Conservation (phyloP, 2,329 filamentous ascomycete species). For the Fusarium dlaminii region DNA sequence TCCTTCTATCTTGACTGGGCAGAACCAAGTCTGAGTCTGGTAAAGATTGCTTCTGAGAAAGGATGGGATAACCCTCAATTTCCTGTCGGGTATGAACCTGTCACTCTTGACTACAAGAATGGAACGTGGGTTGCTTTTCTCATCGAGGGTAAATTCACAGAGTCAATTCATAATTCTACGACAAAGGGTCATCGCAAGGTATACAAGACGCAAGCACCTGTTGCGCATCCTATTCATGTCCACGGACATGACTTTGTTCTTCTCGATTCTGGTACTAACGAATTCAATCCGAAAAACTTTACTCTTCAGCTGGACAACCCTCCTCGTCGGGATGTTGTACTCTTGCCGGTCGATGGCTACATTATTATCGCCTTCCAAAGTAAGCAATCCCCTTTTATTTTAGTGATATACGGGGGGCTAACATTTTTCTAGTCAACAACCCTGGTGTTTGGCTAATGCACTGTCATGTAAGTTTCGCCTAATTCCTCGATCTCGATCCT, state of each 20-base stretch:
- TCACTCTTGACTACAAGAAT: neutral
- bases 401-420: neutral
- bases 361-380: slow-evolving; percentile 1
- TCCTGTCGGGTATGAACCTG: neutral
- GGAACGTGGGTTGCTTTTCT: neutral
- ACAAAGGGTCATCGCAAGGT: neutral
- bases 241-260: neutral
- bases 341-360: neutral
- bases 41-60: neutral
- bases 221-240: neutral
- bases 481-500: neutral
- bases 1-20: slow-evolving; percentile 4
- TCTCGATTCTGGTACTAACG: neutral
- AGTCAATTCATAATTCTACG: neutral
- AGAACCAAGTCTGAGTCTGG: neutral
- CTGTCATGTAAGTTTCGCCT: neutral
- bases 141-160: neutral
- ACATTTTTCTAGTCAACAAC: neutral
- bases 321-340: neutral
- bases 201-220: neutral
- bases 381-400: neutral
- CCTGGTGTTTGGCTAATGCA: slow-evolving; percentile 1
- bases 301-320: neutral
- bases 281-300: neutral
- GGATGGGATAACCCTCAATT: neutral